Evolutionary conservation across 495 filamentous ascomycete genomes (phyloP).

Genomic region (Aspergillus ostianus): DNA sequence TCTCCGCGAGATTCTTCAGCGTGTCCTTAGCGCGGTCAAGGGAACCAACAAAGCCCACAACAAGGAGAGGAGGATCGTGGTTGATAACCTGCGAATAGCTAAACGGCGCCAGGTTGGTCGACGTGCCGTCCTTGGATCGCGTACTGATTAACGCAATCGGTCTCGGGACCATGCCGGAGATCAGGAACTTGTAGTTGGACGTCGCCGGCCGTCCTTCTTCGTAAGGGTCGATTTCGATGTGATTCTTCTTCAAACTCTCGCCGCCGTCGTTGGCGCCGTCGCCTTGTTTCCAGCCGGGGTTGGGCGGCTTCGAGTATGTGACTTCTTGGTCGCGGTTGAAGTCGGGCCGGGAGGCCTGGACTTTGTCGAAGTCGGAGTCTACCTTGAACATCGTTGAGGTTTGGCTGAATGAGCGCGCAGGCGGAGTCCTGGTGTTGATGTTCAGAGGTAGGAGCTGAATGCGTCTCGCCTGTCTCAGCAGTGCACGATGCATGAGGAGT

Average conservation of each 20-base stretch:
- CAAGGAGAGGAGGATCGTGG: slow-evolving; percentile 88
- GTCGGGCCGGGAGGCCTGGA: slow-evolving; percentile 70
- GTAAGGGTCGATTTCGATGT: slow-evolving; percentile 82
- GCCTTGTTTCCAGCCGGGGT: slow-evolving; percentile 77
- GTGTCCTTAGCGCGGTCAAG: slow-evolving; percentile 70
- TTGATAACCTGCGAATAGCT: slow-evolving; percentile 79
- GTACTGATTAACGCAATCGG: slow-evolving; percentile 69
- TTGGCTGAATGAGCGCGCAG: background rate
- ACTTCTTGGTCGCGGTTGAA: slow-evolving; percentile 55
- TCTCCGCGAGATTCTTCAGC: slow-evolving; percentile 67
- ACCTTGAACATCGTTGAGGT: slow-evolving; percentile 24
- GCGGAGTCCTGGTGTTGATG: background rate
- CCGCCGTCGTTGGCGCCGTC: slow-evolving; percentile 66
- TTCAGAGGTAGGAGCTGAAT: background rate
- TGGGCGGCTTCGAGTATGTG: slow-evolving; percentile 65
- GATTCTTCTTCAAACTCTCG: slow-evolving; percentile 53
- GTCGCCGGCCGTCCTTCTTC: slow-evolving; percentile 61
- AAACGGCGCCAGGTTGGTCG: slow-evolving; percentile 82
- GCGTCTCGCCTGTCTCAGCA: background rate
- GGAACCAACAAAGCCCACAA: slow-evolving; percentile 62
- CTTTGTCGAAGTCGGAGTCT: slow-evolving; percentile 70
- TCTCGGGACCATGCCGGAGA: slow-evolving; percentile 80
- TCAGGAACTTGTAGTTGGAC: slow-evolving; percentile 91
- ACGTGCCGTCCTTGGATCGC: slow-evolving; percentile 54
- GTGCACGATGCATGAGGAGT: background rate